These are phyloP conservation scores for Sechiopsis laciniata DNA, from an alignment of 306 rosid genomes.

Conservation along the genomic window DNA sequence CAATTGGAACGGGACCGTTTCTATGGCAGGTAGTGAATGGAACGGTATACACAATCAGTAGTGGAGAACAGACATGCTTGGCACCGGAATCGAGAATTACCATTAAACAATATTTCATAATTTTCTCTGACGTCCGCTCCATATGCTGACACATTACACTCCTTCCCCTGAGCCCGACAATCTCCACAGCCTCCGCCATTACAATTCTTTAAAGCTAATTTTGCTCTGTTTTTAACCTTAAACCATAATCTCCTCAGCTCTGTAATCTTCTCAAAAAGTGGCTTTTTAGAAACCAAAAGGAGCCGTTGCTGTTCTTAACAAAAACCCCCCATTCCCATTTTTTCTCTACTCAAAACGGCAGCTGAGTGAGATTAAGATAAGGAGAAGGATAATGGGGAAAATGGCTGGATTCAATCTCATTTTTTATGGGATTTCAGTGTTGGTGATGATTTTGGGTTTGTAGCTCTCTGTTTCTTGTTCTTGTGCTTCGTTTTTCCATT, in stretches of 20 bases:
- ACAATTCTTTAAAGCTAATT: not conserved
- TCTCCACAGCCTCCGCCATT: not conserved
- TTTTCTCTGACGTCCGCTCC: slow-evolving; percentile 37
- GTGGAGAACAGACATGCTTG: slow-evolving; percentile 24
- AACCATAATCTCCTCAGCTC: slow-evolving; percentile 26
- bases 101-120: not conserved
- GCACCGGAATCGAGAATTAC: slow-evolving; percentile 10
- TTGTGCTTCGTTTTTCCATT: not conserved
- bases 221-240: not conserved
- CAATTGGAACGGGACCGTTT: not conserved
- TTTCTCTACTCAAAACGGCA: not conserved
- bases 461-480: slow-evolving; percentile 27
- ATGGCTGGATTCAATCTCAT: slow-evolving; percentile 38
- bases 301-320: slow-evolving; percentile 43
- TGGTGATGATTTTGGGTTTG: slow-evolving; percentile 63
- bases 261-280: not conserved
- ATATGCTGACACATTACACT: slow-evolving; percentile 23
- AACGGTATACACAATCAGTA: not conserved
- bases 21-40: not conserved
- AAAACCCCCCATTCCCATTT: slow-evolving; percentile 5
- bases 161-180: too few relatives aligned
- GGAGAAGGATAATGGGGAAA: slow-evolving; percentile 35
- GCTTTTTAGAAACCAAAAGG: slow-evolving; percentile 17
- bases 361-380: not conserved
- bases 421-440: slow-evolving; percentile 37